Conservation (phyloP, 2,329 filamentous ascomycete species). For the Allantophomopsis lycopodina region DNA sequence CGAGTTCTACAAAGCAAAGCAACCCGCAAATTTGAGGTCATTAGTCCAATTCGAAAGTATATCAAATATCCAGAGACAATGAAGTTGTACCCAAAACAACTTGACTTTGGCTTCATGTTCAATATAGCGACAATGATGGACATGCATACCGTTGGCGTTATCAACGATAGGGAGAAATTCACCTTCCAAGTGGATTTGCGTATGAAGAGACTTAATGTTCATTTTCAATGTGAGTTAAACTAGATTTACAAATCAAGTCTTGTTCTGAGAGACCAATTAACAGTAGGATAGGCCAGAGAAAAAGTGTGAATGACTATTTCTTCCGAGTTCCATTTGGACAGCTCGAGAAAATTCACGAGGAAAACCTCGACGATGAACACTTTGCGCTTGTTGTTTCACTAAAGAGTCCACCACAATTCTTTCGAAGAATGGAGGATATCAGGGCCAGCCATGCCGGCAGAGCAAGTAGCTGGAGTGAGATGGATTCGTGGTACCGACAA, state of each 20-base stretch:
- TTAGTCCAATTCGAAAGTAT: constrained; percentile 18
- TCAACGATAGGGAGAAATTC: too few species aligned
- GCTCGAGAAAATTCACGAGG: constrained; percentile 28
- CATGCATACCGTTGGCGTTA: constrained; percentile 30
- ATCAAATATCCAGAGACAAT: constrained; percentile 21
- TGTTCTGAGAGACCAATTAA: constrained; percentile 2
- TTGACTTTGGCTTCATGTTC: constrained; percentile 51
- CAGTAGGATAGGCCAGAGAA: constrained; percentile 5
- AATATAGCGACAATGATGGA: constrained; percentile 40
- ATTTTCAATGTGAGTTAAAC: constrained; percentile 19
- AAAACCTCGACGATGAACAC: constrained; percentile 16
- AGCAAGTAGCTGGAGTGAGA: constrained; percentile 35
- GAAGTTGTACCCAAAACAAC: constrained; percentile 25
- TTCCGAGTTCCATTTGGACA: constrained; percentile 23
- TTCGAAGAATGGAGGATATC: constrained; percentile 16
- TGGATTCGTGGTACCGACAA: constrained; percentile 46
- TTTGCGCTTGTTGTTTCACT: constrained; percentile 32
- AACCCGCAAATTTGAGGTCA: constrained; percentile 6
- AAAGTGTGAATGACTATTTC: constrained; percentile 16
- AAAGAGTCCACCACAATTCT: constrained; percentile 26
- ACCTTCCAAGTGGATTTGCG: constrained; percentile 21
- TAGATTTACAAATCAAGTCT: not conserved
- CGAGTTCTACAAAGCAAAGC: not conserved
- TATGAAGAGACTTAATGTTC: constrained; percentile 23
- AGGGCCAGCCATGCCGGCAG: constrained; percentile 25